Evolutionary conservation across 1,284 basidiomycete genomes (phyloP).

Genomic region (Vanrija sp.): DNA sequence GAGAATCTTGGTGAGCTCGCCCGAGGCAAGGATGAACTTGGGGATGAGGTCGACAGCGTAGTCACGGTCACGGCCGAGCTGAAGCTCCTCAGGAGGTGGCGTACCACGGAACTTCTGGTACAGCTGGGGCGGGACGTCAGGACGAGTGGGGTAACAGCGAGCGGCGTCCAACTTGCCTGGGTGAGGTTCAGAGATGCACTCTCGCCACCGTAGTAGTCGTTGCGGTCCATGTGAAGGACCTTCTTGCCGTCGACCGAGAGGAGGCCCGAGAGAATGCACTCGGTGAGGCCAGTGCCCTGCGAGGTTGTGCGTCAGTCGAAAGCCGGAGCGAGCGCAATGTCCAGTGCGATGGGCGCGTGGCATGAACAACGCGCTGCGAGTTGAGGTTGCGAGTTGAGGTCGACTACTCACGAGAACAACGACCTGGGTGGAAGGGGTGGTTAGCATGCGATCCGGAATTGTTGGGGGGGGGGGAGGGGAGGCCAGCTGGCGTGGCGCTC

Average conservation of each 20-base stretch:
- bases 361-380: neutral
- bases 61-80: constrained; percentile 85
- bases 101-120: constrained; percentile 82
- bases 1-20: constrained; percentile 96
- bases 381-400: neutral
- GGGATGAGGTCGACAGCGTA: constrained; percentile 92
- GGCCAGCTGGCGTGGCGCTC: neutral
- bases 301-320: neutral
- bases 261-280: constrained; percentile 94
- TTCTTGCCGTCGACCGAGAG: constrained; percentile 99
- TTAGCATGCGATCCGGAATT: neutral
- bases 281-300: constrained; percentile 87
- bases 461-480: too few relatives aligned
- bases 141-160: neutral
- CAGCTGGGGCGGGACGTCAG: constrained; percentile 56
- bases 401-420: constrained; percentile 62
- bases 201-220: constrained; percentile 98
- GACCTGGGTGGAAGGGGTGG: constrained; percentile 56
- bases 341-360: constrained; percentile 23
- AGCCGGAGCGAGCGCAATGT: neutral
- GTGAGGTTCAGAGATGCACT: constrained; percentile 96
- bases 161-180: constrained; percentile 60
- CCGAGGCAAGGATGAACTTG: constrained; percentile 97
- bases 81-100: constrained; percentile 60
- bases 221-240: constrained; percentile 98